Conservation (phyloP, 2,329 filamentous ascomycete genomes). For the Sporothrix phasma region DNA sequence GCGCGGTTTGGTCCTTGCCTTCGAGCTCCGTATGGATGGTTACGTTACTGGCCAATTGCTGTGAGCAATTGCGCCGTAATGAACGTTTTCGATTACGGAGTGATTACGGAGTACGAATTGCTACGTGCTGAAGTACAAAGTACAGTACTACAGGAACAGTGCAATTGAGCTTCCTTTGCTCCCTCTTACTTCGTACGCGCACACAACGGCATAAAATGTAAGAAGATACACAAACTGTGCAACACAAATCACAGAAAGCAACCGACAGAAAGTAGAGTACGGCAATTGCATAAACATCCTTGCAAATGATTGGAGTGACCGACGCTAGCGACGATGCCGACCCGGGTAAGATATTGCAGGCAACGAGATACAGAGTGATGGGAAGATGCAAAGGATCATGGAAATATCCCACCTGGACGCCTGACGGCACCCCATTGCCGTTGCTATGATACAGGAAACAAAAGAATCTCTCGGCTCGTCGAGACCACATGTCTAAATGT, state of each 20-base stretch:
- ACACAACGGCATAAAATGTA: neutral
- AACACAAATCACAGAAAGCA: neutral
- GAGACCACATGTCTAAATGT: constrained; percentile 36
- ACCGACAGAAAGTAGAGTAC: neutral
- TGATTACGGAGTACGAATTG: too few species aligned
- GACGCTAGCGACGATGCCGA: neutral
- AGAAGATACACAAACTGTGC: neutral
- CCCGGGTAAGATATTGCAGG: neutral
- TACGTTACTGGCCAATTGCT: neutral
- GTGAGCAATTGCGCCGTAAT: too few species aligned
- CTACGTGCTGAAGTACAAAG: too few species aligned
- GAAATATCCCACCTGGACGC: neutral
- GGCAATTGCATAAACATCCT: neutral
- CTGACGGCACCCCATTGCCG: neutral
- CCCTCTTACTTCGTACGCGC: too few species aligned
- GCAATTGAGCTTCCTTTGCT: too few species aligned
- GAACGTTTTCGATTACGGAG: too few species aligned
- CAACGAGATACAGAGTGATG: neutral
- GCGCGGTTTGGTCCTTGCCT: neutral
- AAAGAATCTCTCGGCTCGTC: neutral
- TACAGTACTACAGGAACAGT: too few species aligned
- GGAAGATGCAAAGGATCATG: neutral
- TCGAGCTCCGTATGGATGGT: neutral
- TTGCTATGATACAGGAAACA: neutral
- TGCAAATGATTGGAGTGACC: neutral